Evolutionary conservation across 345 rosid species (phyloP).

Genomic region (Dipteronia sinensis): DNA sequence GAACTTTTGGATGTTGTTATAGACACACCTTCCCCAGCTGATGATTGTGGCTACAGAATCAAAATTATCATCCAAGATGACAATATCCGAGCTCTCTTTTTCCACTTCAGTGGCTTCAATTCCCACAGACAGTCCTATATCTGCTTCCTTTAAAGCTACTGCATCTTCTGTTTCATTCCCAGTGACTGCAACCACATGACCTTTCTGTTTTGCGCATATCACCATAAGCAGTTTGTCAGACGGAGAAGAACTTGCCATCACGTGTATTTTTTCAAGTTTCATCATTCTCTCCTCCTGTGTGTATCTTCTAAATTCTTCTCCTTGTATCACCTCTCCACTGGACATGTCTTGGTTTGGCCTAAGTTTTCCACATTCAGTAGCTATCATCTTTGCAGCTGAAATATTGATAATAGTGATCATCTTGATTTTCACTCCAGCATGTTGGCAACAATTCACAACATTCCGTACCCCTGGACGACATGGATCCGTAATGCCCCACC

Average conservation of each 20-base stretch:
- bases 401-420: conserved; percentile 46
- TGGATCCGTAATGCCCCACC: conserved; percentile 47
- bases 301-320: conserved; percentile 32
- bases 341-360: not conserved
- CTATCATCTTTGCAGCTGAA: conserved; percentile 46
- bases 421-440: conserved; percentile 42
- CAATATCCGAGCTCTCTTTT: conserved; percentile 31
- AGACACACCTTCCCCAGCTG: conserved; percentile 47
- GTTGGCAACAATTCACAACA: conserved; percentile 36
- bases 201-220: conserved; percentile 33
- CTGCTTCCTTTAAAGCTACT: conserved; percentile 41
- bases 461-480: conserved; percentile 31
- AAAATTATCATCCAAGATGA: too few species aligned
- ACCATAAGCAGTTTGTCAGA: conserved; percentile 36
- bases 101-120: conserved; percentile 43
- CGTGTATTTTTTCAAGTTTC: conserved; percentile 33
- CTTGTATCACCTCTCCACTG: conserved; percentile 30
- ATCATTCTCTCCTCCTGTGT: conserved; percentile 26
- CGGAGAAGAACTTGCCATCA: conserved; percentile 34
- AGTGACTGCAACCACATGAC: conserved; percentile 14
- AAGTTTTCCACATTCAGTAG: conserved; percentile 41
- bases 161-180: conserved; percentile 46
- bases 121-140: conserved; percentile 44
- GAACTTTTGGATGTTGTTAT: conserved; percentile 43
- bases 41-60: conserved; percentile 29